A percentile compares a stretch with the other conserved stretches of the same genome.
phyloP scores from a whole-genome alignment of 768 basidiomycete genomes.

The Thelephora ganbajun region DNA sequence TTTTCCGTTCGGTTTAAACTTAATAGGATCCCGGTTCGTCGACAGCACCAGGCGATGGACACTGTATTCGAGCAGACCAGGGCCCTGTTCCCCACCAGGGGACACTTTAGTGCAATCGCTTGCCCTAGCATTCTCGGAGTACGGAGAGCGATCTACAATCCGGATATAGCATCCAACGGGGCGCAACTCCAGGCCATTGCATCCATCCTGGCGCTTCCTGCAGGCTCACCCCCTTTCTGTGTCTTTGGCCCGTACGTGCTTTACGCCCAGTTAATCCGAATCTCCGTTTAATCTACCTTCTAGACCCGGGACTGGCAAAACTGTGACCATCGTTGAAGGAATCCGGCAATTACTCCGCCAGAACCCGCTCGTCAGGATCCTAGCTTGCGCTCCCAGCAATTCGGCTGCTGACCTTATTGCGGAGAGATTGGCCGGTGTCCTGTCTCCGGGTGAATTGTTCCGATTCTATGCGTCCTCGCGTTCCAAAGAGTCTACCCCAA shows the following conservation, averaged over 20 bases:
- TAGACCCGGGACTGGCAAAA: constrained; percentile 57
- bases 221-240: constrained; percentile 39
- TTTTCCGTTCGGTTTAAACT: constrained; percentile 41
- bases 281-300: background rate
- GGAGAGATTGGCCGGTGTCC: constrained; percentile 19
- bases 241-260: constrained; percentile 47
- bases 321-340: constrained; percentile 48
- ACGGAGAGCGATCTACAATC: constrained; percentile 22
- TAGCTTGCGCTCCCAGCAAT: constrained; percentile 58
- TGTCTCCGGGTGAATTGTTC: constrained; percentile 30
- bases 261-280: background rate
- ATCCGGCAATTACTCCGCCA: constrained; percentile 37
- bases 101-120: constrained; percentile 14
- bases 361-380: constrained; percentile 29
- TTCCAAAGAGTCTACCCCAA: constrained; percentile 21
- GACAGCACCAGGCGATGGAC: constrained; percentile 47
- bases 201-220: constrained; percentile 27
- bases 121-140: constrained; percentile 6
- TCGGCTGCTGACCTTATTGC: constrained; percentile 53
- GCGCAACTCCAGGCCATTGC: constrained; percentile 35
- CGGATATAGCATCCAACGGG: constrained; percentile 28
- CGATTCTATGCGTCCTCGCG: constrained; percentile 47
- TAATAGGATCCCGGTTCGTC: constrained; percentile 37
- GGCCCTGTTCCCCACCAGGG: constrained; percentile 32
- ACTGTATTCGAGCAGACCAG: constrained; percentile 28